A percentile compares a stretch with the other conserved stretches of the same genome.
These are phyloP conservation scores for Cylindrotheca closterium DNA, from an alignment of 108 stramenopile species.

Conservation along the genomic window DNA sequence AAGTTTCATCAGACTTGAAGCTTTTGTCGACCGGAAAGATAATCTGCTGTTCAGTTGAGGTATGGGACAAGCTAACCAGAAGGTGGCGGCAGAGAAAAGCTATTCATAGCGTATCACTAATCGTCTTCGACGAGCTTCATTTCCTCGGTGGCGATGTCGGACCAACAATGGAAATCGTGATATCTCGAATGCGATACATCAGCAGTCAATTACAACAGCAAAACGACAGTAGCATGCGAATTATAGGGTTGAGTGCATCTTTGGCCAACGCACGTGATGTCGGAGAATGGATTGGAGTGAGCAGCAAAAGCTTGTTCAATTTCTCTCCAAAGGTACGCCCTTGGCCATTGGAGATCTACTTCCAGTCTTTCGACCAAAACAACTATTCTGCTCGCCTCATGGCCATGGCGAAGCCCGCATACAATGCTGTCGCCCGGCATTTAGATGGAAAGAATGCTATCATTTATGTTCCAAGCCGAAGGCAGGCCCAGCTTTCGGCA, in stretches of 20 bases:
- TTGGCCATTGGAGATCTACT: constrained; percentile 89
- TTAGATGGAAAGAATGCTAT: constrained; percentile 74
- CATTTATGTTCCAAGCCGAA: constrained; percentile 93
- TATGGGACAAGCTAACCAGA: constrained; percentile 93
- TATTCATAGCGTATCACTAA: constrained; percentile 87
- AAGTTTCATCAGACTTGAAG: constrained; percentile 86
- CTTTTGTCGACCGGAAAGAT: constrained; percentile 72
- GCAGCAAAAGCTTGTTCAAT: constrained; percentile 86
- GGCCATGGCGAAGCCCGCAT: constrained; percentile 97
- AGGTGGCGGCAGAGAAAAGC: constrained; percentile 96
- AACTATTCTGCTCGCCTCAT: constrained; percentile 89
- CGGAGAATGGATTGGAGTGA: constrained; percentile 97
- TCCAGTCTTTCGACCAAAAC: constrained; percentile 93
- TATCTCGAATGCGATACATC: constrained; percentile 96
- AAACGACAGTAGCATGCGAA: constrained; percentile 53
- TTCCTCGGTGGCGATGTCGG: constrained; percentile 91
- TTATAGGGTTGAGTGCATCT: constrained; percentile 92
- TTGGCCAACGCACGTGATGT: constrained; percentile 97
- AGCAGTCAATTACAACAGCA: constrained; percentile 66
- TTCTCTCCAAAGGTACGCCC: constrained; percentile 95
- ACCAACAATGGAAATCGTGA: constrained; percentile 92
- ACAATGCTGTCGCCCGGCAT: constrained; percentile 79
- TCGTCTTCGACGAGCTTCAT: constrained; percentile 96
- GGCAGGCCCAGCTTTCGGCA: constrained; percentile 97
- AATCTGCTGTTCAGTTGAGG: constrained; percentile 79